Evolutionary conservation across 2,329 filamentous ascomycete species (phyloP), one percentile per base, ranked within the genome.

Genomic region (Colletotrichum theobromicola): DNA sequence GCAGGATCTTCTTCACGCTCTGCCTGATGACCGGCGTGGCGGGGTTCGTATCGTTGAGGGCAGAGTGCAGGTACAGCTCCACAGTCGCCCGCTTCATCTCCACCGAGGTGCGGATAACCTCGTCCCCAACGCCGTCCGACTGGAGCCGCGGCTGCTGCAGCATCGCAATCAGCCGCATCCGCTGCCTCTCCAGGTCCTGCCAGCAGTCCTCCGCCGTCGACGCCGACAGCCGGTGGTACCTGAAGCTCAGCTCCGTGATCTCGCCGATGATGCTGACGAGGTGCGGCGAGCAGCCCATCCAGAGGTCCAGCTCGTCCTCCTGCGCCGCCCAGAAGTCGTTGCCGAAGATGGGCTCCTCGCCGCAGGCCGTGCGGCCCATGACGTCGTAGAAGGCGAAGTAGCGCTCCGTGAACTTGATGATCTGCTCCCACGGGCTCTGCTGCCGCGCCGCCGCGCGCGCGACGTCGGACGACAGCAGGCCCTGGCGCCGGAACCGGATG

Each of bases 301-400:
- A 87, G 9, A 82, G 77, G 72, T 86, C 84, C 35, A 85, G 81
- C 7, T 79, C 78, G 30, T 79, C 79, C 42, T 84, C 82, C 42
- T 82, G 78, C 7, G 82, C 79, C 28, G 79, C 78, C 85, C 85
- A 87, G 66, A 86, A 86, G 69, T 87, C 85, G 63, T 78, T 82
- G 4, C 84, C 85, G 65, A 87, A 87, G 2, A 85, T 78, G 0
- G 84, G 82, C 60, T 83, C 82, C 55, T 86, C 83, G 10, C 84
- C 85, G 75, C 85, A 87, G 2, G 85, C 85, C 1, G 85, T 87
- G 12, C 85, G 83, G 10, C 85, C 85, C 79, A 87, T 87, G 58
- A 87, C 84, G 74, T 87, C 85, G 70, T 87, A 85, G 53, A 86
- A 87, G 18, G 85, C 85, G 70, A 87, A 87, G 73, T 86, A 87